Conservation (phyloP, 2,329 filamentous ascomycete genomes). For the Sporothrix inflata region DNA sequence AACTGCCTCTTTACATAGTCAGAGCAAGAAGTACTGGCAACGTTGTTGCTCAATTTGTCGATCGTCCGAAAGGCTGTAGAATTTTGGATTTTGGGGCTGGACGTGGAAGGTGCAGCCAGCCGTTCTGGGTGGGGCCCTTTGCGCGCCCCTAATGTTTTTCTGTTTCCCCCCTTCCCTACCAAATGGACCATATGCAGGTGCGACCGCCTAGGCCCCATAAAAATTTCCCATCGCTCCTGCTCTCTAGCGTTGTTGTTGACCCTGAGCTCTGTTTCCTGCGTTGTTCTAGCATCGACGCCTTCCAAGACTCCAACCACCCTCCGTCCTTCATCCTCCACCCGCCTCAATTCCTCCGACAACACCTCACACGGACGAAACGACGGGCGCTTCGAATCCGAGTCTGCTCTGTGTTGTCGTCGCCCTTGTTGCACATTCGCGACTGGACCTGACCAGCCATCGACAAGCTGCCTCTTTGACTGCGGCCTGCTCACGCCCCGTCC, state of each 20-base stretch:
- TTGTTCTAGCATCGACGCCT: neutral
- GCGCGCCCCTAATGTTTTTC: neutral
- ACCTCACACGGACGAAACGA: neutral
- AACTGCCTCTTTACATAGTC: no score
- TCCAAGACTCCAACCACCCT: neutral
- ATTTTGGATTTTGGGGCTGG: neutral
- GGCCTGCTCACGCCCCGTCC: neutral
- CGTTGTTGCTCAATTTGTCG: neutral
- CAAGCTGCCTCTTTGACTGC: neutral
- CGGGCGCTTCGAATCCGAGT: neutral
- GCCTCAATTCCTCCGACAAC: neutral
- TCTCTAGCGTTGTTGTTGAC: constrained; percentile 11
- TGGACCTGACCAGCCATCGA: neutral
- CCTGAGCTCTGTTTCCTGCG: constrained; percentile 7
- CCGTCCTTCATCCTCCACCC: neutral
- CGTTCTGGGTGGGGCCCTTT: neutral
- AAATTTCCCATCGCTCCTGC: constrained; percentile 17
- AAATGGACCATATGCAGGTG: neutral
- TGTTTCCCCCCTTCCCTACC: neutral
- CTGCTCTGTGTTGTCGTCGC: neutral
- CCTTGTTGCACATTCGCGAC: neutral
- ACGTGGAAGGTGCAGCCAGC: neutral
- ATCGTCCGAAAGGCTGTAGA: neutral
- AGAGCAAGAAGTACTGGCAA: no score
- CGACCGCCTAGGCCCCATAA: constrained; percentile 9